Conservation (phyloP, 805 yeast genomes). For the Groenewaldozyma tartarivorans region DNA sequence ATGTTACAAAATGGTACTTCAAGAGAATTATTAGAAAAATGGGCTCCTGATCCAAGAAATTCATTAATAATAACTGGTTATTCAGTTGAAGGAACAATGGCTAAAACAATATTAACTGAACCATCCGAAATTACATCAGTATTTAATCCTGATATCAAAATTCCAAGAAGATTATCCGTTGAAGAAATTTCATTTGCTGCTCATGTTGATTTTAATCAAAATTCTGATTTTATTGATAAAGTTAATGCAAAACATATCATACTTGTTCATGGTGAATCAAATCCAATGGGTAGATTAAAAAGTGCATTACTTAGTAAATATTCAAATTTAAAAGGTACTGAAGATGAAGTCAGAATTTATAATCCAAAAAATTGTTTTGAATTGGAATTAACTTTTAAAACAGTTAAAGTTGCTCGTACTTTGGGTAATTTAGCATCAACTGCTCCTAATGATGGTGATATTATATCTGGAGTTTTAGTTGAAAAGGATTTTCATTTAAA, state of each 20-base stretch:
- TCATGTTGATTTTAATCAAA: slow-evolving; percentile 93
- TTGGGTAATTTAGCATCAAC: slow-evolving; percentile 48
- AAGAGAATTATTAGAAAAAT: slow-evolving; percentile 78
- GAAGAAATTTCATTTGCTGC: slow-evolving; percentile 99
- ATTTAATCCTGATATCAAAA: slow-evolving; percentile 67
- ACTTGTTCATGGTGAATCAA: slow-evolving; percentile 93
- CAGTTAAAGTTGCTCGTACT: slow-evolving; percentile 75
- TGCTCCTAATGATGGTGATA: slow-evolving; percentile 34
- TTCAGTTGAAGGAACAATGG: slow-evolving; percentile 97
- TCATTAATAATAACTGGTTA: slow-evolving; percentile 88
- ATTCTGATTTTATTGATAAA: slow-evolving; percentile 79
- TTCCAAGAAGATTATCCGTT: slow-evolving; percentile 78
- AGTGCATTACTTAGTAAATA: slow-evolving; percentile 87
- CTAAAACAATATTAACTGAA: slow-evolving; percentile 76
- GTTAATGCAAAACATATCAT: slow-evolving; percentile 80
- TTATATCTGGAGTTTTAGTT: slow-evolving; percentile 76
- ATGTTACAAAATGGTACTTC: slow-evolving; percentile 97
- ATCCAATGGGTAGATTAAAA: slow-evolving; percentile 97
- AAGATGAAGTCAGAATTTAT: slow-evolving; percentile 80
- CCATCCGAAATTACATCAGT: slow-evolving; percentile 85
- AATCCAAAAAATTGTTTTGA: slow-evolving; percentile 89
- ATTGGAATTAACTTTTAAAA: slow-evolving; percentile 66
- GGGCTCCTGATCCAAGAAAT: slow-evolving; percentile 96
- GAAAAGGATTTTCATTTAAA: slow-evolving; percentile 85
- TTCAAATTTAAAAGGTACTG: slow-evolving; percentile 70